A percentile compares a stretch with the other conserved stretches of the same genome.
These are phyloP conservation scores for Hygrophorus pudorinus DNA, from an alignment of 768 basidiomycete genomes.

Conservation along the genomic window DNA sequence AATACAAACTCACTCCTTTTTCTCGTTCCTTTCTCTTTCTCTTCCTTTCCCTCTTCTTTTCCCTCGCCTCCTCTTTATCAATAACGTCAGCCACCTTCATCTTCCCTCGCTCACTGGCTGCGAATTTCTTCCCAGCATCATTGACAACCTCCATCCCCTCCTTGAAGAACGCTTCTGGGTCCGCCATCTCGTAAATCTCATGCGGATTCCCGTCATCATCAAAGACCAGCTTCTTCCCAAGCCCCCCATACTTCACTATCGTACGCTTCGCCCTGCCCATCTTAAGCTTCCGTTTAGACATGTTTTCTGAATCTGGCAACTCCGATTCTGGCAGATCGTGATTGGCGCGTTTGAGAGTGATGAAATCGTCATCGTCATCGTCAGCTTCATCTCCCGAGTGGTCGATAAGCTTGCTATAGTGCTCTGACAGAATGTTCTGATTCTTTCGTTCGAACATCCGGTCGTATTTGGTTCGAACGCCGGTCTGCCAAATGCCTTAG, in stretches of 20 bases:
- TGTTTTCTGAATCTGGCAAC: constrained; percentile 24
- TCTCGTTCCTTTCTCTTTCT: constrained; percentile 11
- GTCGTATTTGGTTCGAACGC: constrained; percentile 88
- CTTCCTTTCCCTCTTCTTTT: constrained; percentile 18
- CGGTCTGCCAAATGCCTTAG: constrained; percentile 16
- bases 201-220: constrained; percentile 81
- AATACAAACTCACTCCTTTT: constrained; percentile 4
- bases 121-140: constrained; percentile 60
- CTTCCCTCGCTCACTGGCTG: constrained; percentile 62
- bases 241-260: constrained; percentile 47
- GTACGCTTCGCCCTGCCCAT: constrained; percentile 66
- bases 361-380: constrained; percentile 70
- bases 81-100: constrained; percentile 58
- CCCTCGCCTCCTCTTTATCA: constrained; percentile 69
- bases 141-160: constrained; percentile 56
- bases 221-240: constrained; percentile 72
- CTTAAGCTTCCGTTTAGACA: constrained; percentile 86
- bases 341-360: constrained; percentile 86
- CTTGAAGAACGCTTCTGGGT: constrained; percentile 60
- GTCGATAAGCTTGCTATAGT: constrained; percentile 83
- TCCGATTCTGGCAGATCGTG: constrained; percentile 48
- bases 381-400: constrained; percentile 36
- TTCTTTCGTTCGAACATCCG: constrained; percentile 97
- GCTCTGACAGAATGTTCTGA: constrained; percentile 82
- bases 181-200: constrained; percentile 75